phyloP scores from a whole-genome alignment of 2,329 filamentous ascomycete species.

The Aspergillus sp. region DNA sequence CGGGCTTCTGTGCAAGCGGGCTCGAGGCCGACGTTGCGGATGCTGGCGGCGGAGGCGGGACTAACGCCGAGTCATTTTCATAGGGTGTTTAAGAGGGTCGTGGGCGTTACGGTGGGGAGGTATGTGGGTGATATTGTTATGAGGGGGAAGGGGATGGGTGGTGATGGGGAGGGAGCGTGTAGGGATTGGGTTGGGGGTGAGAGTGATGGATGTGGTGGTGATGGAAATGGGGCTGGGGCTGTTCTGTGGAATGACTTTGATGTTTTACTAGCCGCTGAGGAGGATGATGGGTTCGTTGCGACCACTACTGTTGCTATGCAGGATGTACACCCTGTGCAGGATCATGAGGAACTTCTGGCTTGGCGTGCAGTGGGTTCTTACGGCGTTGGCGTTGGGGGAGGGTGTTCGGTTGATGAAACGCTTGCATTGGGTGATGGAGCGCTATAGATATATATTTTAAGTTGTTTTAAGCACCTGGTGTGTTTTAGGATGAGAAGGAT shows the following conservation, averaged over 20 bases:
- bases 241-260: slow-evolving; percentile 42
- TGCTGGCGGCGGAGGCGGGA: slow-evolving; percentile 50
- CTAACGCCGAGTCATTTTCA: slow-evolving; percentile 57
- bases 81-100: slow-evolving; percentile 56
- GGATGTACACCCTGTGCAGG: slow-evolving; percentile 1
- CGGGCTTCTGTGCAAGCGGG: slow-evolving; percentile 25
- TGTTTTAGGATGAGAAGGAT: not conserved
- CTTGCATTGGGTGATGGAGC: not conserved
- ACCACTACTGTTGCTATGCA: not conserved
- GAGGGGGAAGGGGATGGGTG: not conserved
- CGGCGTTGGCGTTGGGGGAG: not conserved
- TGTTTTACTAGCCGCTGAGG: slow-evolving; percentile 33
- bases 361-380: not conserved
- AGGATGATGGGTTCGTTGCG: slow-evolving; percentile 20
- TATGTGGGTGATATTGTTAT: slow-evolving; percentile 26
- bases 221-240: not conserved
- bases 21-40: slow-evolving; percentile 43
- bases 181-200: no score
- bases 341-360: slow-evolving; percentile 6
- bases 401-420: not conserved
- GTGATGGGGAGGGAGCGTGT: not conserved
- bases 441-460: not conserved
- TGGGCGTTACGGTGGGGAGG: slow-evolving; percentile 53
- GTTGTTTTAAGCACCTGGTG: no score
- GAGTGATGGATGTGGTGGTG: not conserved